Evolutionary conservation across 192 early-diverging fungal species (phyloP).

Genomic region (Glomus cerebriforme): DNA sequence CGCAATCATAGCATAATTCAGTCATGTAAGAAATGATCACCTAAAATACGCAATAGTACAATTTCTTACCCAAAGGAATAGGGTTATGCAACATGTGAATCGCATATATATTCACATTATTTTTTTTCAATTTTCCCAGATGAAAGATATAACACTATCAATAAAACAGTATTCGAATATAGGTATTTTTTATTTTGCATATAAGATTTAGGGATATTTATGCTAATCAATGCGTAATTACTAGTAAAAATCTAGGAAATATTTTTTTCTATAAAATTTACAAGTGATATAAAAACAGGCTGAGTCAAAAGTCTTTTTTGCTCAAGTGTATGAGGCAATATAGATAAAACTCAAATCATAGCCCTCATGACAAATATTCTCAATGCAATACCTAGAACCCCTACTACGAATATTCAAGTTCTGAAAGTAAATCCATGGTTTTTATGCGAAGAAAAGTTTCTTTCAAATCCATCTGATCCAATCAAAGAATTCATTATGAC

Average conservation of each 20-base stretch:
- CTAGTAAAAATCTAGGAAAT: conserved; percentile 4
- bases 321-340: not conserved
- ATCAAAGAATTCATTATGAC: conserved; percentile 12
- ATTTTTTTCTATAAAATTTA: conserved; percentile 1
- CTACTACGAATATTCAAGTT: not conserved
- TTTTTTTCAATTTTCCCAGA: no score
- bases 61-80: no score
- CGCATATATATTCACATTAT: no score
- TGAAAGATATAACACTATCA: no score
- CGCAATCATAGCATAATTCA: no score
- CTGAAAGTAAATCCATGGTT: not conserved
- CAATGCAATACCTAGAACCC: not conserved
- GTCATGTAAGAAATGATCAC: no score
- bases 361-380: not conserved
- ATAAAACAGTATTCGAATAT: not conserved
- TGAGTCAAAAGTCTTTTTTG: no score
- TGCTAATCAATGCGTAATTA: not conserved
- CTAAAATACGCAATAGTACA: no score
- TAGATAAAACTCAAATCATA: not conserved
- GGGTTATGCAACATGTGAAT: not conserved
- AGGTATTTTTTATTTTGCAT: conserved; percentile 1
- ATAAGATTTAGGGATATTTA: conserved; percentile 5
- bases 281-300: conserved; percentile 19
- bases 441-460: not conserved
- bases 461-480: not conserved